Conservation (phyloP, 768 basidiomycete species). For the Boletus tylopilopsis region DNA sequence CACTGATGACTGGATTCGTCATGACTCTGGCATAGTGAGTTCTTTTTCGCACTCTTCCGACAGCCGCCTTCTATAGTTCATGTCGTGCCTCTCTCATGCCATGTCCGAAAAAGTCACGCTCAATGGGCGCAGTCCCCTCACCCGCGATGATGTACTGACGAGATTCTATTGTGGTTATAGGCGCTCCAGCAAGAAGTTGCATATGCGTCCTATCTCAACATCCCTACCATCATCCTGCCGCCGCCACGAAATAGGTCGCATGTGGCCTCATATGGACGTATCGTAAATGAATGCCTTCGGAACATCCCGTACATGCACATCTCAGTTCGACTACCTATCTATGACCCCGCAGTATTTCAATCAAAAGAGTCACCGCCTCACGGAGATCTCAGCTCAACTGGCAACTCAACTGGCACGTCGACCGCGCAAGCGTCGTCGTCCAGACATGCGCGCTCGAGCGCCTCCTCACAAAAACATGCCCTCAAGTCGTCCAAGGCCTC, state of each 20-base stretch:
- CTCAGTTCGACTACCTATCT: conserved; percentile 80
- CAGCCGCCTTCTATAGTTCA: conserved; percentile 4
- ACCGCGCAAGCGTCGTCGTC: conserved; percentile 21
- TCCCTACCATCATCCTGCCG: conserved; percentile 83
- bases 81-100: conserved; percentile 13
- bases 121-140: conserved; percentile 19
- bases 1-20: conserved; percentile 87
- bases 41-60: conserved; percentile 5
- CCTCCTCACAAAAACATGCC: conserved; percentile 23
- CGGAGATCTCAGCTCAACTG: conserved; percentile 30
- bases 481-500: conserved; percentile 35
- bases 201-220: conserved; percentile 89
- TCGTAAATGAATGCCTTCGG: conserved; percentile 74
- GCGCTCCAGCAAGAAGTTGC: conserved; percentile 91
- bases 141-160: conserved; percentile 11
- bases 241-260: conserved; percentile 80
- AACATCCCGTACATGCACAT: conserved; percentile 70
- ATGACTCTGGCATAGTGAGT: conserved; percentile 92
- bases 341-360: conserved; percentile 64
- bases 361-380: conserved; percentile 28
- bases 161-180: conserved; percentile 38
- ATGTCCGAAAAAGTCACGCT: conserved; percentile 10
- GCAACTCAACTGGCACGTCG: conserved; percentile 24
- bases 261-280: conserved; percentile 90
- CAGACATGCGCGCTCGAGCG: conserved; percentile 8